Evolutionary conservation across 805 yeast species (phyloP), one percentile per base, ranked within the genome.

Genomic region (Ogataea haglerorum): DNA sequence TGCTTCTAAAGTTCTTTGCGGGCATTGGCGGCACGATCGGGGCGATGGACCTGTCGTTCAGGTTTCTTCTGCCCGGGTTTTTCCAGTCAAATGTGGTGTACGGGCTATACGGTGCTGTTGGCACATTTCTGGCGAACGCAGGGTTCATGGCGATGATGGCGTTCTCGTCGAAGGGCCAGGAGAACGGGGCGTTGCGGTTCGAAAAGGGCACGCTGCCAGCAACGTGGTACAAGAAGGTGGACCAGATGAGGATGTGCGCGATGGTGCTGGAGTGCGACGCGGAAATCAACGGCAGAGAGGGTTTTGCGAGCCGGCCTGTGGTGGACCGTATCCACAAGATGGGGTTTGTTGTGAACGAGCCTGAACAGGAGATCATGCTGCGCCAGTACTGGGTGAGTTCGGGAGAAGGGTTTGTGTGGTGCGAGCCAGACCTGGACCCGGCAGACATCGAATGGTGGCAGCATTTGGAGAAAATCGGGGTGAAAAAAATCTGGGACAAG

Each of bases 371-470:
- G 45, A 57, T 76, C 34, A 70, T 78, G 67, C 52, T 86, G 50
- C 84, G 85, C 55, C 95, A 88, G 51, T 86, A 85, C 63, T 86
- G 95, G 95, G 78, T 85, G 56, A 73, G 83, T 30, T 85, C 87
- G 6, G 95, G 95, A 22, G 90, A 82, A 40, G 89, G 88, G 10
- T 86, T 85, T 56, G 85, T 82, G 45, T 86, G 95, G 95, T 82
- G 76, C 10, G 95, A 86, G 56, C 95, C 95, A 1, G 95, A 86
- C 57, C 84, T 83, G 55, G 95, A 87, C 56, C 95, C 95, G 0
- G 95, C 93, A 0, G 88, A 81, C 15, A 47, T 79, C 13, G 44
- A 57, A 14, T 59, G 67, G 68, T 53, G 57, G 53, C 38, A 55
- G 22, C 65, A 63, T 51, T 40, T 65, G 26, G 50, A 57, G 14